Conservation (phyloP, 2,329 filamentous ascomycete genomes). For the Gaeumannomyces sp. region DNA sequence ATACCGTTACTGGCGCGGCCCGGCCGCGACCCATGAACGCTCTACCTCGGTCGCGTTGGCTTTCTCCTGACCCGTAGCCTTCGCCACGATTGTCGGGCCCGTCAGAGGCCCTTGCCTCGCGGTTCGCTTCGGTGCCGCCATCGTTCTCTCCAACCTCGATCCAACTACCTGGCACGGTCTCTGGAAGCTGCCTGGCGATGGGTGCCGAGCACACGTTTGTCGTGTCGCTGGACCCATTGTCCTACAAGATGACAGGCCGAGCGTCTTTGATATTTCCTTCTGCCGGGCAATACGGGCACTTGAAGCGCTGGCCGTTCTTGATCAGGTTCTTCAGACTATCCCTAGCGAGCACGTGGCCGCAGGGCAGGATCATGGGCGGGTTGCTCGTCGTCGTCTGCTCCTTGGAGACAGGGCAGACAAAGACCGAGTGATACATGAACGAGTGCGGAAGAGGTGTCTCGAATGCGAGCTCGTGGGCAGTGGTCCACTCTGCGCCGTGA, state of each 20-base stretch:
- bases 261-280: constrained; percentile 77
- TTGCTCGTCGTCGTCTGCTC: constrained; percentile 91
- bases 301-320: constrained; percentile 69
- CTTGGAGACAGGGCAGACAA: constrained; percentile 95
- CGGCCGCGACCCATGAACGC: neutral
- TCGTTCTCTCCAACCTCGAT: neutral
- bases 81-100: neutral
- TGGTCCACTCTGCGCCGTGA: constrained; percentile 92
- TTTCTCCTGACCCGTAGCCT: neutral
- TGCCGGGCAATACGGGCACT: constrained; percentile 91
- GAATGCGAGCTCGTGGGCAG: constrained; percentile 81
- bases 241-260: constrained; percentile 59
- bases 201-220: constrained; percentile 1
- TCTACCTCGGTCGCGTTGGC: too few species aligned
- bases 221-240: neutral
- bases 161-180: too few species aligned
- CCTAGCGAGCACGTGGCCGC: constrained; percentile 86
- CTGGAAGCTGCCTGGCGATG: neutral
- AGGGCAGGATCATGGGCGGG: constrained; percentile 94
- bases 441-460: constrained; percentile 54
- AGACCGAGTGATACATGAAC: constrained; percentile 86
- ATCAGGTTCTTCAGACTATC: constrained; percentile 75
- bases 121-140: too few species aligned
- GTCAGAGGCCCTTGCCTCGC: neutral
- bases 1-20: too few species aligned